Evolutionary conservation across 768 basidiomycete species (phyloP).

Genomic region (Agaricus subrufescens): DNA sequence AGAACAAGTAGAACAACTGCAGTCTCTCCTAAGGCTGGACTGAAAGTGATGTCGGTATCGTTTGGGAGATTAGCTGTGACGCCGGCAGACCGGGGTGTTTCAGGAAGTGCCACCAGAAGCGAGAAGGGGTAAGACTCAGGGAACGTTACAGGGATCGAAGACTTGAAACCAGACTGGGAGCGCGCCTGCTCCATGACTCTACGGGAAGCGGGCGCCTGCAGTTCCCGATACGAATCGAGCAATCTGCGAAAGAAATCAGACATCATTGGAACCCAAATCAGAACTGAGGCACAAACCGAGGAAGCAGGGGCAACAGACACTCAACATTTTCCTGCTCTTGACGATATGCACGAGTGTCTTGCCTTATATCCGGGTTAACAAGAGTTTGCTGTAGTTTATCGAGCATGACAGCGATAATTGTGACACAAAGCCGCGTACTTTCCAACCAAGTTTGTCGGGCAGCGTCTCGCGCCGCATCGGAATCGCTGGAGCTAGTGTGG

Average conservation of each 20-base stretch:
- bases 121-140: constrained; percentile 94
- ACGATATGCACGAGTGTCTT: constrained; percentile 55
- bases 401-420: constrained; percentile 84
- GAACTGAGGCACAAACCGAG: constrained; percentile 50
- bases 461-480: constrained; percentile 61
- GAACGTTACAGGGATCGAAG: constrained; percentile 73
- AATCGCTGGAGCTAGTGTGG: constrained; percentile 58
- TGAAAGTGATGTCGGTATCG: constrained; percentile 54
- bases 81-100: constrained; percentile 32
- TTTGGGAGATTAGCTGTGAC: constrained; percentile 33
- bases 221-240: constrained; percentile 84
- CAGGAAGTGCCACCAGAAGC: constrained; percentile 64
- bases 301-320: constrained; percentile 73
- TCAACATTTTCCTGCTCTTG: constrained; percentile 94
- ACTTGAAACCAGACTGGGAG: constrained; percentile 51
- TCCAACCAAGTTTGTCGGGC: constrained; percentile 89
- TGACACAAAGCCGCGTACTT: constrained; percentile 83
- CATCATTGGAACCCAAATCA: not conserved
- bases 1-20: constrained; percentile 82
- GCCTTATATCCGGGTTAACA: constrained; percentile 57
- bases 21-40: constrained; percentile 78
- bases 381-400: constrained; percentile 84
- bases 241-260: constrained; percentile 42
- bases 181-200: constrained; percentile 67
- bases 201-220: constrained; percentile 61